Percentiles rank a stretch among this genome's conserved stretches.
phyloP scores from a whole-genome alignment of 208 protist species.

The Acanthamoeba royreba region DNA sequence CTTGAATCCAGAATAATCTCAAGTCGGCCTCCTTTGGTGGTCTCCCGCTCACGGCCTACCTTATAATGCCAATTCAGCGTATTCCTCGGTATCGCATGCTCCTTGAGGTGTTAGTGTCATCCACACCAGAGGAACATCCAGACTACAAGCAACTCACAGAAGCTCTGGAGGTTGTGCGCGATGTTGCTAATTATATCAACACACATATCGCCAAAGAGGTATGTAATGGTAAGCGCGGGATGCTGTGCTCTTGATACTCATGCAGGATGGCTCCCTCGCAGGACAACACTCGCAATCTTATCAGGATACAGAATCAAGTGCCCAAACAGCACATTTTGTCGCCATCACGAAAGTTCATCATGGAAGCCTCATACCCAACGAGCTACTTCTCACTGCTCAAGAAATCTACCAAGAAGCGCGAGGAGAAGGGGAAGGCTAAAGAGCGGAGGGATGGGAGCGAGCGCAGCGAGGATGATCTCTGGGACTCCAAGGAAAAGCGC shows the following conservation, averaged over 20 bases:
- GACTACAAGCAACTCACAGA: background rate
- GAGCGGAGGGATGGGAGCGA: background rate
- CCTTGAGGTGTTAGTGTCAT: background rate
- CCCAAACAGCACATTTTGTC: background rate
- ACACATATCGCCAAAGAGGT: background rate
- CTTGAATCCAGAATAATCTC: background rate
- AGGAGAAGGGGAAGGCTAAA: background rate
- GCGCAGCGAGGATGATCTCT: background rate
- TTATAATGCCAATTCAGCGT: constrained; percentile 1
- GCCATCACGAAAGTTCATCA: background rate
- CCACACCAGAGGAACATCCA: background rate
- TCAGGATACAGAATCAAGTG: background rate
- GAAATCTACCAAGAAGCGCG: background rate
- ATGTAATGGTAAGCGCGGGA: background rate
- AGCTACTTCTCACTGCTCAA: background rate
- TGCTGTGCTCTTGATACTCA: background rate
- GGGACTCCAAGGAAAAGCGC: background rate
- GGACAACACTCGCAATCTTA: background rate
- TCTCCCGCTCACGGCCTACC: background rate
- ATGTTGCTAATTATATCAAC: constrained; percentile 14
- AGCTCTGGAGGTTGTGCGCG: background rate
- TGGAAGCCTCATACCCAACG: background rate
- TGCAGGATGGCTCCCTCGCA: background rate
- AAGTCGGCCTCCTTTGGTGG: background rate
- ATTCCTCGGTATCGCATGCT: background rate